Conservation (phyloP, 2,329 filamentous ascomycete genomes). For the Microsporum canis region DNA sequence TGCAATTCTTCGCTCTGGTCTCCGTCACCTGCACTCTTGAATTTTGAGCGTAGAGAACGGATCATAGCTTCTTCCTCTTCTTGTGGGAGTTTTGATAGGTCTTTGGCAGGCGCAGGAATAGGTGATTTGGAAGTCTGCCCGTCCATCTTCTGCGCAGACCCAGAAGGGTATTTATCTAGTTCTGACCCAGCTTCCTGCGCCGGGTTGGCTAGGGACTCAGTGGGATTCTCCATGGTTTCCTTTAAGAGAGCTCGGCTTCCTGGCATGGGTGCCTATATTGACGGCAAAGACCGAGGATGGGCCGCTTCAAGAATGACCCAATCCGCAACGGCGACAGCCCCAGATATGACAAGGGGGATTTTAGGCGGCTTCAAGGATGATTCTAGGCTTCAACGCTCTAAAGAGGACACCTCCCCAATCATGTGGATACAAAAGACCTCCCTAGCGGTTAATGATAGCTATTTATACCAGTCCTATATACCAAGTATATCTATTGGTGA, state of each 20-base stretch:
- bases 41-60: constrained; percentile 21
- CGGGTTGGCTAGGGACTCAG: neutral
- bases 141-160: neutral
- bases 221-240: neutral
- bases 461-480: neutral
- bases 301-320: neutral
- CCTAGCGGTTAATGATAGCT: neutral
- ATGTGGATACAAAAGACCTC: neutral
- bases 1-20: constrained; percentile 19
- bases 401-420: neutral
- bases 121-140: constrained; percentile 6
- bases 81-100: constrained; percentile 13
- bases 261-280: neutral
- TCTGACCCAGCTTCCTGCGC: neutral
- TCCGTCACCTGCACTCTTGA: constrained; percentile 20
- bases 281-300: neutral
- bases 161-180: neutral
- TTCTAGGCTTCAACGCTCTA: neutral
- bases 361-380: neutral
- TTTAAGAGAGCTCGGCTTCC: neutral
- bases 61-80: constrained; percentile 28
- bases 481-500: neutral
- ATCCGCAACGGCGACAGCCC: neutral
- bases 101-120: constrained; percentile 16
- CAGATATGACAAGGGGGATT: neutral